Percentiles rank a stretch among this genome's conserved stretches.
phyloP scores from a whole-genome alignment of 1,139 yeast species.

The Yamadazyma dendronema region DNA sequence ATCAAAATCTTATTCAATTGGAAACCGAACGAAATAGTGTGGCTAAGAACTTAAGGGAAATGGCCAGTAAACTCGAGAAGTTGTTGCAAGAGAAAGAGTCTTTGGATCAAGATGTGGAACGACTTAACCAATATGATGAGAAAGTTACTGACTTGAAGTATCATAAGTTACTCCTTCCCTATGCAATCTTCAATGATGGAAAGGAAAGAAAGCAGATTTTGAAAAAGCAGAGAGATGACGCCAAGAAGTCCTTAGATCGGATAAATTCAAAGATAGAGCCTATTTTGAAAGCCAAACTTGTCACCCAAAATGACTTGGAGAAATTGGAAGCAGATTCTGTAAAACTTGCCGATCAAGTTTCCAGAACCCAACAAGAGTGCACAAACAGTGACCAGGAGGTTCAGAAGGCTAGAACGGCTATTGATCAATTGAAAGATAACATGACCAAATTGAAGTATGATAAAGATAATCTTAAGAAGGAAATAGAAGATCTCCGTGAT shows the following conservation, averaged over 20 bases:
- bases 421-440: slow-evolving; percentile 1
- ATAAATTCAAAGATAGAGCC: slow-evolving; percentile 35
- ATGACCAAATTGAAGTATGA: slow-evolving; percentile 20
- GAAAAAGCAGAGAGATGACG: slow-evolving; percentile 41
- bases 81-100: slow-evolving; percentile 27
- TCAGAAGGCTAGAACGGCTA: neutral
- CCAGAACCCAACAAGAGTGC: neutral
- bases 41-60: slow-evolving; percentile 8
- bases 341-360: neutral
- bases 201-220: slow-evolving; percentile 41
- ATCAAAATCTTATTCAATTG: slow-evolving; percentile 53
- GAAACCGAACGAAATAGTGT: slow-evolving; percentile 41
- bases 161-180: slow-evolving; percentile 57
- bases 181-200: slow-evolving; percentile 57
- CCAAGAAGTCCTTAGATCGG: slow-evolving; percentile 29
- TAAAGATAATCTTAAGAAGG: slow-evolving; percentile 17
- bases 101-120: slow-evolving; percentile 37
- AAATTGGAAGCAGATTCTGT: neutral
- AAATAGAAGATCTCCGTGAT: neutral
- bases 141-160: slow-evolving; percentile 43
- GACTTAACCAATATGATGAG: slow-evolving; percentile 37
- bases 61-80: slow-evolving; percentile 21
- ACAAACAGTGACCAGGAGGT: neutral
- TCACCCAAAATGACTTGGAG: neutral
- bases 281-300: slow-evolving; percentile 18